Base-by-base conservation (phyloP, 2,329 filamentous ascomycete genomes). In the Ophiostoma fasciatum region DNA sequence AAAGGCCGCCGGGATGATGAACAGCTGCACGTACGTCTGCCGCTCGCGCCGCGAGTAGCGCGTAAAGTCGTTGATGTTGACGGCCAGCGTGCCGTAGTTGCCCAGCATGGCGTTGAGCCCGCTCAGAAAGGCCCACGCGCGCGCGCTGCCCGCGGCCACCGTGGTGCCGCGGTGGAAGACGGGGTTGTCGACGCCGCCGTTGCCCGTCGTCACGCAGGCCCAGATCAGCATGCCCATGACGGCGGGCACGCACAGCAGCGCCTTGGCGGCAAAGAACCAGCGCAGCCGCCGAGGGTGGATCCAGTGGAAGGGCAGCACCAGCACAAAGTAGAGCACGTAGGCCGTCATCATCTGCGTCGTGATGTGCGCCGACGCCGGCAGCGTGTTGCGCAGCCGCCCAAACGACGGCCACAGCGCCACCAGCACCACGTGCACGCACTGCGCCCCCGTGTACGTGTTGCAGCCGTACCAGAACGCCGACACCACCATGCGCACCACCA, bases 261-360 rank as follows among this genome's bases (percentile, higher is more conserved):
- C 13, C 31, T 29, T 25, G 29, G 23, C 23, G 11, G 23, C 13
- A 13, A 25, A 25, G 11, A 25, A 49, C 52, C 57, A 67, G 18
- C 59, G 51, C 22, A 68, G 51, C 39, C 59, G 61, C 38, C 64
- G 63, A 10, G 64, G 63, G 35, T 65, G 63, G 46, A 68, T 67
- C 36, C 63, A 53, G 26, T 69, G 46, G 34, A 68, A 55, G 8
- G 64, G 66, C n/a, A 69, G 49, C 42, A 66, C 64, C 2, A 64
- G 46, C 3, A 26, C 33, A 63, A 63, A 68, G 49, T 68, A 69
- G 18, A 69, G 40, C 44, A 70, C 60, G 45, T 66, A 66, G 11
- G 55, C 57, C 17, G 68, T 48, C 57, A 70, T 61, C n/a, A 60
- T 60, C 41, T 65, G 61, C 4, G 62, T 64, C 9, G 61, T 61